Base-by-base conservation (phyloP, 2,329 filamentous ascomycete species). In the Sporothrix pseudoabietina region DNA sequence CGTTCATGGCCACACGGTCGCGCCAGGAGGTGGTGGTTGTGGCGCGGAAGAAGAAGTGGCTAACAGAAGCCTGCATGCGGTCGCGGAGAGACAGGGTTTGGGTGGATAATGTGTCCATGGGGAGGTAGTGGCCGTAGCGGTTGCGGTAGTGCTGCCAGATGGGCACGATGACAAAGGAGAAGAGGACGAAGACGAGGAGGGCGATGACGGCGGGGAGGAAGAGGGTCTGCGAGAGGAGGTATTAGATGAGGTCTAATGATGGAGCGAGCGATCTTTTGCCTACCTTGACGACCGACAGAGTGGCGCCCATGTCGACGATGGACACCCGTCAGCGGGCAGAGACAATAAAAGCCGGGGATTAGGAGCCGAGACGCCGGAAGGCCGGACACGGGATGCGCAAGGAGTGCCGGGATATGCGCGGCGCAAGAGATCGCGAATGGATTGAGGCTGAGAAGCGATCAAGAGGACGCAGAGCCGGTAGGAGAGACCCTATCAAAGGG, bases 41-140 rank as follows among this genome's bases (percentile, higher is more conserved):
- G 19, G 61, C 19, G 2, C 63, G 44, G 30, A 85, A 76, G 39
- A 86, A 76, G 76, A 82, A 81, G 32, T 80, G 78, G 2, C 80
- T 80, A 49, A 86, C 77, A 14, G 79, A 79, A 69, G 80, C 78
- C 75, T 85, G 84, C 75, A 88, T 77, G 75, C 87, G 84, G 66
- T 86, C 82, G 39, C 89, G 85, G 32, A 90, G 77, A 75, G 88
- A 83, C 8, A 83, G 82, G 6, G 87, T 90, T 69, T 86, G 86
- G 69, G 84, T 87, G 30, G 88, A 87, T 74, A 92, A 88, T 44
- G 85, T 84, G 75, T 91, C 87, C 76, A 94, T 82, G 0, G 91
- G 91, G 1, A 94, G 87, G 79, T 94, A 94, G 75, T 92, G 90
- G 78, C 89, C 87, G 80, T 94, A 94, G 74, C 91, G 89, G 77